Conservation (phyloP, 2,329 filamentous ascomycete species). For the Diaporthe amygdali region DNA sequence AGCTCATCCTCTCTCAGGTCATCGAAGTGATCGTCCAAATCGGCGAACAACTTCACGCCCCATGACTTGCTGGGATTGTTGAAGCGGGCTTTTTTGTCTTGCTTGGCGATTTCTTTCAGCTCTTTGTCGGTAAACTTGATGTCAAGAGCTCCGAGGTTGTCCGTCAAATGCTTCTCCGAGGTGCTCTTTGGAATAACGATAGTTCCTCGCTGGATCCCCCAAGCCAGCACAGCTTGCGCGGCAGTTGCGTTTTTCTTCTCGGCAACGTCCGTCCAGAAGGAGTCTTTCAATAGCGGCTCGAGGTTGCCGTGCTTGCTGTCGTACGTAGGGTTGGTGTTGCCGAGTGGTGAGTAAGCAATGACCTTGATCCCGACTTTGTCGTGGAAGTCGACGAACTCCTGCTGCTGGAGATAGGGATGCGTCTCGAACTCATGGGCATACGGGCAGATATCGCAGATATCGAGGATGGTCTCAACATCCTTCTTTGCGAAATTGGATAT, state of each 20-base stretch:
- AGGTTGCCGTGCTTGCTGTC: constrained; percentile 34
- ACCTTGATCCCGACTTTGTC: constrained; percentile 47
- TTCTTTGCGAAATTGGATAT: constrained; percentile 63
- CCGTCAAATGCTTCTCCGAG: constrained; percentile 45
- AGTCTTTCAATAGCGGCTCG: constrained; percentile 44
- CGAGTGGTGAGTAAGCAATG: constrained; percentile 55
- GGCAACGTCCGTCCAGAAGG: constrained; percentile 44
- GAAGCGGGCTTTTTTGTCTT: constrained; percentile 37
- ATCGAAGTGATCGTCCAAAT: constrained; percentile 42
- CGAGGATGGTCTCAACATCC: constrained; percentile 44
- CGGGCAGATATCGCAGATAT: constrained; percentile 53
- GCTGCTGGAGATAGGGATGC: constrained; percentile 57
- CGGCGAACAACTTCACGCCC: constrained; percentile 45
- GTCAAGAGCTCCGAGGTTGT: constrained; percentile 57
- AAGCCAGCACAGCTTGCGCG: constrained; percentile 51
- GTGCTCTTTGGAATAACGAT: constrained; percentile 57
- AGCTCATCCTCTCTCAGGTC: constrained; percentile 25
- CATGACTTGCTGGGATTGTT: constrained; percentile 44
- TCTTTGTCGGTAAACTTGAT: constrained; percentile 45
- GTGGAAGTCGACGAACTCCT: constrained; percentile 51
- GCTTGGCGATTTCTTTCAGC: constrained; percentile 35
- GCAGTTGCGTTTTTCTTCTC: constrained; percentile 44
- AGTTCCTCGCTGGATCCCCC: constrained; percentile 52
- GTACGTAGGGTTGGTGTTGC: constrained; percentile 56
- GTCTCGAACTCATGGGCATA: constrained; percentile 64